Evolutionary conservation across 805 yeast species (phyloP), one percentile per base, ranked within the genome.

Genomic region (Debaryomyces castellii): DNA sequence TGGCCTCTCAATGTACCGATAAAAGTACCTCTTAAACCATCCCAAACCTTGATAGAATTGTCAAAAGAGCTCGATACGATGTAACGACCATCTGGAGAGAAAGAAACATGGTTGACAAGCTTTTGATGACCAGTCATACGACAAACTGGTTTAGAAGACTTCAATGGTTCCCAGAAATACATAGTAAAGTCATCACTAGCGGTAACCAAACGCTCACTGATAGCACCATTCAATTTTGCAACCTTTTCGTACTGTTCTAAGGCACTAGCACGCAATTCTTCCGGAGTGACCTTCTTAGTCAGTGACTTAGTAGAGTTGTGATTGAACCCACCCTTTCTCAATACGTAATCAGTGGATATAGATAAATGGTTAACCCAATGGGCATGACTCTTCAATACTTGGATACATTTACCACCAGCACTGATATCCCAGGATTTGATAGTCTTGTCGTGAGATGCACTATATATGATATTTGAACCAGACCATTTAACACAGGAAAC

Each of bases 401-500:
- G 89, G 27, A 87, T 74, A 53, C 95, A 81, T 53, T 79, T 80
- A 24, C 97, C 98, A 40, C 78, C 80, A 3, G 73, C 75, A 35
- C 76, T 70, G 4, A 88, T 81, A 58, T 88, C 92, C 99, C 99
- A 94, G 1, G 87, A 88, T 64, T 84, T 86, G 52, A 94, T 85
- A 4, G 97, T 87, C 61, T 91, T 92, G 66, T 94, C 99, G 60
- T 94, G 98, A 7, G 97, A 90, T 1, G 88, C 91, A 25, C 95
- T 82, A 64, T 91, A 94, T 28, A 94, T 75, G 16, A 85, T 74
- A 43, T 90, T 89, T 39, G 81, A 71, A 2, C 99, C 99, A 47
- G 97, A 88, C 99, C 99, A 94, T 64, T 85, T 90, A n/a, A 91
- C 95, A 69, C 97, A 89, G 1, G 96, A 85, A 2, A 94, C 97